A percentile compares a stretch with the other conserved stretches of the same genome.
phyloP scores from a whole-genome alignment of 208 protist genomes.

The Trypanosoma caninum region DNA sequence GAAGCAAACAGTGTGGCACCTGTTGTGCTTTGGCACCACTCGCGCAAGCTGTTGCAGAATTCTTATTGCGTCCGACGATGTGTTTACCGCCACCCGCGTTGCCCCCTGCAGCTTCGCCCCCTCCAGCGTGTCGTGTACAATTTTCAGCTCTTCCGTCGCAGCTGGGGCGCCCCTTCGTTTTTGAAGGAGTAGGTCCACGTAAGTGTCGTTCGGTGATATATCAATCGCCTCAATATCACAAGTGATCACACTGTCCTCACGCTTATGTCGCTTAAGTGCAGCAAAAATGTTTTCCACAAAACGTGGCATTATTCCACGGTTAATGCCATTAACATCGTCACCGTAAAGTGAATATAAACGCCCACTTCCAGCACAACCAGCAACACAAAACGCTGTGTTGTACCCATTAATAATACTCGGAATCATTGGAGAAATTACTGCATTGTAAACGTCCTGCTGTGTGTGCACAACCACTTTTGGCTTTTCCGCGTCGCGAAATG shows the following conservation, averaged over 20 bases:
- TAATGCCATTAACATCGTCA: constrained; percentile 40
- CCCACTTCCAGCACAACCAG: constrained; percentile 54
- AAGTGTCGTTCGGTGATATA: constrained; percentile 51
- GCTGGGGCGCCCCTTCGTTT: not conserved
- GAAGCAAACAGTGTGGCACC: constrained; percentile 64
- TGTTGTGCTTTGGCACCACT: constrained; percentile 54
- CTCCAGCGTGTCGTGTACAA: constrained; percentile 28
- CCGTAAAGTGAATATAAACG: constrained; percentile 79
- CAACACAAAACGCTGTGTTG: constrained; percentile 72
- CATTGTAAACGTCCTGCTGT: constrained; percentile 76
- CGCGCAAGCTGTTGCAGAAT: constrained; percentile 49
- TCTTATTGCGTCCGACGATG: constrained; percentile 29
- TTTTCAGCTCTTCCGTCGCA: constrained; percentile 39
- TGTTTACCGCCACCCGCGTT: constrained; percentile 37
- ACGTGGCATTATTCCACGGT: constrained; percentile 67
- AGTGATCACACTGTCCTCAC: constrained; percentile 49
- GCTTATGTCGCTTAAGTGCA: constrained; percentile 53
- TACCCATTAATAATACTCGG: constrained; percentile 69
- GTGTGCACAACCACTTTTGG: constrained; percentile 30
- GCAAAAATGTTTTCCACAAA: constrained; percentile 75
- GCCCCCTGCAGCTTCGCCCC: constrained; percentile 56
- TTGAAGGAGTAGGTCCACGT: constrained; percentile 62
- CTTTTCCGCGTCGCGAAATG: constrained; percentile 46
- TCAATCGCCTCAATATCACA: constrained; percentile 74
- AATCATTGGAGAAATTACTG: constrained; percentile 53